Evolutionary conservation across 495 filamentous ascomycete species (phyloP).

Genomic region (Penicillium argentinense): DNA sequence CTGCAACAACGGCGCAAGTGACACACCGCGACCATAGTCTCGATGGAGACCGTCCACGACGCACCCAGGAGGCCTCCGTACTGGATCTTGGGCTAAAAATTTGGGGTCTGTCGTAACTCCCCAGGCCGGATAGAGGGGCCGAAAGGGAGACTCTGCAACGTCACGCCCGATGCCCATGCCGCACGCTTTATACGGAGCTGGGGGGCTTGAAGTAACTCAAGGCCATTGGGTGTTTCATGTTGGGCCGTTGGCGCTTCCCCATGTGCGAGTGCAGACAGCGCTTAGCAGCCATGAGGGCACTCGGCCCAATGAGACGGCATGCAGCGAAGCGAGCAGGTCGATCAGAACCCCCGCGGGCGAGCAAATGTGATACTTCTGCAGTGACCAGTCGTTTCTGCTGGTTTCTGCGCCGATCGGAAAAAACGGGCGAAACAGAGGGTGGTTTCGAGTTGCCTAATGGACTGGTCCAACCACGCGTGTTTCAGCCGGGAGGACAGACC

Average conservation of each 20-base stretch:
- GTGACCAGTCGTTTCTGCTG: neutral
- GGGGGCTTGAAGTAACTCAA: neutral
- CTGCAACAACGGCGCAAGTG: neutral
- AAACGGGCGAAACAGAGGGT: conserved; percentile 1
- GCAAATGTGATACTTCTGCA: conserved; percentile 10
- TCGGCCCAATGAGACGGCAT: conserved; percentile 4
- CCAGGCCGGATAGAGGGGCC: neutral
- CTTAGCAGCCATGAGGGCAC: neutral
- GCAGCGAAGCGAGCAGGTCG: neutral
- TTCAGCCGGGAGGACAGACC: no score
- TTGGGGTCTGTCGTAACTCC: no score
- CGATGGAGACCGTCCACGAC: neutral
- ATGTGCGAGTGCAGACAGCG: conserved; percentile 13
- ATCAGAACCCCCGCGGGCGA: neutral
- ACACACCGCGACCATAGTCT: neutral
- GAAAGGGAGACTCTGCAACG: neutral
- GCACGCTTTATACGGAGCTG: neutral
- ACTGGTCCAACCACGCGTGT: neutral
- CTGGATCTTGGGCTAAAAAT: no score
- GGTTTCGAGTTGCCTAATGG: neutral
- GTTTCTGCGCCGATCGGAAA: neutral
- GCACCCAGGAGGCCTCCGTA: no score
- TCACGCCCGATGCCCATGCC: neutral
- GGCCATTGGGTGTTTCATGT: conserved; percentile 9
- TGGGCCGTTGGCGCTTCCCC: conserved; percentile 9